These are phyloP conservation scores for Eutrema heterophyllum DNA, from an alignment of 345 rosid genomes.

Conservation along the genomic window DNA sequence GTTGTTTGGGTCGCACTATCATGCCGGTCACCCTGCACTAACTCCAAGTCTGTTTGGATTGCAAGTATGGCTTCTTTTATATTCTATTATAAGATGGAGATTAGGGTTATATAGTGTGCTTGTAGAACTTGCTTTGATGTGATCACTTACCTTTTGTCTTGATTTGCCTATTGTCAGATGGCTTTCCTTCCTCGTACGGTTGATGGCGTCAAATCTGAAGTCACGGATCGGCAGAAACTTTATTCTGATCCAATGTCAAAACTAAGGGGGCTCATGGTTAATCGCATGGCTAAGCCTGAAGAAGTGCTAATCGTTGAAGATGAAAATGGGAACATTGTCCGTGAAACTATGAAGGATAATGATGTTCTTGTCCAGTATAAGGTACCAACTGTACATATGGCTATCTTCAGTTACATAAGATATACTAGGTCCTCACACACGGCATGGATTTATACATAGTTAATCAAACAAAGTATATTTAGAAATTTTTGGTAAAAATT, in stretches of 20 bases:
- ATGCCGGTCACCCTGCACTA: slow-evolving; percentile 64
- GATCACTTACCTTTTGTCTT: slow-evolving; percentile 18
- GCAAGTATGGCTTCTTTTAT: slow-evolving; percentile 43
- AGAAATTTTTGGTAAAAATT: background rate
- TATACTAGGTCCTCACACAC: background rate
- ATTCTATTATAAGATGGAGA: background rate
- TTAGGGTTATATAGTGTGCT: background rate
- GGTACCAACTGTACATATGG: slow-evolving; percentile 36
- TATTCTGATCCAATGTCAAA: slow-evolving; percentile 79
- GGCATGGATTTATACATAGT: background rate
- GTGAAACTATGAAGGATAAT: slow-evolving; percentile 98
- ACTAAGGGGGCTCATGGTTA: slow-evolving; percentile 85
- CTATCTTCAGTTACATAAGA: slow-evolving; percentile 4
- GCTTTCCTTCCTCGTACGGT: slow-evolving; percentile 61
- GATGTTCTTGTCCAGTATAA: slow-evolving; percentile 98
- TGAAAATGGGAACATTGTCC: slow-evolving; percentile 97
- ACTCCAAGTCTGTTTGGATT: slow-evolving; percentile 70
- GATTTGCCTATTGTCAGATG: slow-evolving; percentile 41
- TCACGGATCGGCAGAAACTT: slow-evolving; percentile 64
- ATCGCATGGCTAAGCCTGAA: slow-evolving; percentile 99
- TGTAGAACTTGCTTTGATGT: background rate
- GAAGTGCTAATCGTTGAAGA: slow-evolving; percentile 98
- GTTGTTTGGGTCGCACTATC: slow-evolving; percentile 67
- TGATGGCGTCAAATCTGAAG: slow-evolving; percentile 65
- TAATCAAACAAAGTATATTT: background rate